These are phyloP conservation scores for Alloascoidea hylecoeti DNA, from an alignment of 805 yeast genomes.

Conservation along the genomic window DNA sequence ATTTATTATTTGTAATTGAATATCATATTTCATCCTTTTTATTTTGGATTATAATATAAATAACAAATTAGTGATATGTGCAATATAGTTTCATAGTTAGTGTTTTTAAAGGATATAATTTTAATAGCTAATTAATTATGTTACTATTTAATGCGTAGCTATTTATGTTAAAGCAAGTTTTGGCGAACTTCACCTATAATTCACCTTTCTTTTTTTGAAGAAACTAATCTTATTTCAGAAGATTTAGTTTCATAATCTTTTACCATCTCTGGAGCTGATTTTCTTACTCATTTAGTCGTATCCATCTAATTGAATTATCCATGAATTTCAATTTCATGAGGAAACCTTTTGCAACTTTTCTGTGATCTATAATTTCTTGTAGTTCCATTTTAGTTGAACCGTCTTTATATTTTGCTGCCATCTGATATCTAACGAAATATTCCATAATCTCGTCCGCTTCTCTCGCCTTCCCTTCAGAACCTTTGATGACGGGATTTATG, in stretches of 20 bases:
- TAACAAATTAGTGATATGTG: no score
- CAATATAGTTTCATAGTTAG: no score
- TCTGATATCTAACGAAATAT: not conserved
- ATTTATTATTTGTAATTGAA: no score
- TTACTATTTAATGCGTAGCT: no score
- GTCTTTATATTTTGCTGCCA: no score
- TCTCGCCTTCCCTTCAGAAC: not conserved
- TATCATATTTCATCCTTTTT: no score
- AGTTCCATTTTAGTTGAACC: not conserved
- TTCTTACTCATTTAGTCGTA: not conserved
- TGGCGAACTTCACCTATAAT: no score
- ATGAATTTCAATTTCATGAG: not conserved
- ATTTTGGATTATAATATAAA: no score
- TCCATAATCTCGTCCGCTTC: not conserved
- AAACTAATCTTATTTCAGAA: not conserved
- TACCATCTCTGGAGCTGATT: not conserved
- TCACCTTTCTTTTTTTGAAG: not conserved
- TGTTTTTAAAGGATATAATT: no score
- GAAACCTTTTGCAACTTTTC: not conserved
- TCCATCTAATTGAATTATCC: not conserved
- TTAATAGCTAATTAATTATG: no score
- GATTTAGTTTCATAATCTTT: not conserved
- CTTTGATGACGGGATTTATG: not conserved
- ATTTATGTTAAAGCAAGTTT: no score
- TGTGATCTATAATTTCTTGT: not conserved